Base-by-base conservation (phyloP, 192 early-diverging fungal species). In the Backusella morwellensis region DNA sequence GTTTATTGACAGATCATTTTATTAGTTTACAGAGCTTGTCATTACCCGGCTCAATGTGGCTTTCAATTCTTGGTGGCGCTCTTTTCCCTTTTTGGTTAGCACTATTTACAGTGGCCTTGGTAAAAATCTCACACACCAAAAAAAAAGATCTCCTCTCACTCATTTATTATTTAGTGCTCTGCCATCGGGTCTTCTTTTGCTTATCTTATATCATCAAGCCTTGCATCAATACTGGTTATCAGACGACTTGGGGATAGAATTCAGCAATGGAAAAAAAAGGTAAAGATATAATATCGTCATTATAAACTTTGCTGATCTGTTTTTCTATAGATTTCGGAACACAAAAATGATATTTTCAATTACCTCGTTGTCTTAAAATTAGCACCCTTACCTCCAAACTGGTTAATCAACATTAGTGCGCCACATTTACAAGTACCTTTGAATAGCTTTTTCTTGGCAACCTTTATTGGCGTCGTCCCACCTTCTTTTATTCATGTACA, bases 11-110 rank as follows among this genome's bases (percentile, higher is more conserved):
- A 15, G 32, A 29, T 35, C 69, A 34, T 75, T 42, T 79, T 68
- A 36, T 40, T 56, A 89, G 88, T 56, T 78, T 89, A 9, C 86
- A 89, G 56, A 87, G 81, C 26, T 86, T 89, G 54, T 89, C 88
- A 38, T 85, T 89, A 29, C 88, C 88, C 17, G 88, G 88, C n/a
- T 88, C 86, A 52, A 89, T 89, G 88, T 89, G 88, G 88, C 80
- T 89, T 68, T 86, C 83, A 42, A 84, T 89, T 29, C 77, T 89
- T 2, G 86, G 86, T 73, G 88, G 88, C 6, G 84, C 88, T 12
- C 75, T 89, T 19, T 89, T 89, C 69, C 68, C 81, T 35, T 85
- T 89, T 68, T 84, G 85, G 81, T 35, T 84, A 11, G 79, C 86
- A 6, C 70, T 89, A 42, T 73, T 85, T 15, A 81, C 83, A 36